Percentiles rank a stretch among this genome's conserved stretches.
These are phyloP conservation scores for Tolypocladium cylindrosporum DNA, from an alignment of 2,329 filamentous ascomycete genomes.

Conservation along the genomic window DNA sequence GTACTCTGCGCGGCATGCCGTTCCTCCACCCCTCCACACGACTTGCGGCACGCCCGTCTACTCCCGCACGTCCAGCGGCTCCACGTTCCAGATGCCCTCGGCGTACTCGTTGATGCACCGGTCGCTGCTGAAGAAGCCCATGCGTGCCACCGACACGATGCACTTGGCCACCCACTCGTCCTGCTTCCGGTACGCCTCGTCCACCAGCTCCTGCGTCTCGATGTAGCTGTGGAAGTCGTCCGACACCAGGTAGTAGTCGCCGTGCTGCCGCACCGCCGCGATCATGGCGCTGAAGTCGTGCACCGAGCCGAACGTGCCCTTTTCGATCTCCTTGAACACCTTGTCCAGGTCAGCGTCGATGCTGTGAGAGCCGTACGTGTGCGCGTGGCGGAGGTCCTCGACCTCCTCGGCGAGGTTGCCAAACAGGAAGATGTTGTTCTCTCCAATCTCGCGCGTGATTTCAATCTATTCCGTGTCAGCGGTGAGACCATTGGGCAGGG, in stretches of 20 bases:
- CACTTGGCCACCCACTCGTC: constrained; percentile 88
- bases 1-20: not conserved
- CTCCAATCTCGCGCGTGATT: constrained; percentile 93
- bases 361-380: constrained; percentile 72
- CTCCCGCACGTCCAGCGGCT: constrained; percentile 53
- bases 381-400: constrained; percentile 84
- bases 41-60: constrained; percentile 7
- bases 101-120: constrained; percentile 96
- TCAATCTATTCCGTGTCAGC: constrained; percentile 52
- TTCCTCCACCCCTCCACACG: not conserved
- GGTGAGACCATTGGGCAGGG: not conserved
- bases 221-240: constrained; percentile 96
- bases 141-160: constrained; percentile 78
- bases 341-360: constrained; percentile 67
- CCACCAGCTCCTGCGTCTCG: constrained; percentile 81
- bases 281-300: constrained; percentile 74
- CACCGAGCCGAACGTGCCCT: constrained; percentile 70
- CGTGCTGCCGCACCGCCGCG: constrained; percentile 78
- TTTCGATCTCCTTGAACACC: constrained; percentile 78
- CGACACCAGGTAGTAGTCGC: constrained; percentile 95
- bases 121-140: constrained; percentile 97
- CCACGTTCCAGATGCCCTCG: constrained; percentile 93
- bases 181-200: constrained; percentile 84
- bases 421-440: constrained; percentile 97
- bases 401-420: constrained; percentile 94